These are phyloP conservation scores for Colletotrichum sp. DNA, from an alignment of 2,329 filamentous ascomycete genomes.

Conservation along the genomic window DNA sequence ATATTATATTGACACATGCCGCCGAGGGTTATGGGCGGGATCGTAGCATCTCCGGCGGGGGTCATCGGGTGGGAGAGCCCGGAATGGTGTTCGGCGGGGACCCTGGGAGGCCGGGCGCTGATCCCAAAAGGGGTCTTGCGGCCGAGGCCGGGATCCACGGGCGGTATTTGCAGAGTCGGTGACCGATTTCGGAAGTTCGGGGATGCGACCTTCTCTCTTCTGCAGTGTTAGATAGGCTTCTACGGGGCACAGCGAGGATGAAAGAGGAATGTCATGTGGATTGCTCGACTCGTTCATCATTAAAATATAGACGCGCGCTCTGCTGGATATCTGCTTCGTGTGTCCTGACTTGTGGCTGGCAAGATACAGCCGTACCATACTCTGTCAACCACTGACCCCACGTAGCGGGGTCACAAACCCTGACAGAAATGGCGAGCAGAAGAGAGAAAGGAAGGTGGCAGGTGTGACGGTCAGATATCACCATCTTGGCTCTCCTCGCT, in stretches of 20 bases:
- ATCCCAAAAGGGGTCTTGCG: slow-evolving; percentile 6
- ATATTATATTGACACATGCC: slow-evolving; percentile 5
- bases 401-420: not conserved
- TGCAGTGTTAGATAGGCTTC: not conserved
- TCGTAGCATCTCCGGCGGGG: slow-evolving; percentile 18
- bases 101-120: not conserved
- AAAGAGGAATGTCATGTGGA: not conserved
- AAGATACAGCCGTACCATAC: not conserved
- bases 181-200: slow-evolving; percentile 8
- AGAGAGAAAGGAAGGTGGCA: not conserved
- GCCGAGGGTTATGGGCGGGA: not conserved
- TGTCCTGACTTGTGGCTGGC: not conserved
- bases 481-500: slow-evolving; percentile 20
- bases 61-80: slow-evolving; percentile 1
- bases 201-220: not conserved
- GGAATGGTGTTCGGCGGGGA: slow-evolving; percentile 6
- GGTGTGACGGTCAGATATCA: slow-evolving; percentile 10
- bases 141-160: slow-evolving; percentile 1
- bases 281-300: slow-evolving; percentile 4
- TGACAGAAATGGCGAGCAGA: not conserved
- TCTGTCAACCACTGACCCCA: not conserved
- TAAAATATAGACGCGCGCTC: not conserved
- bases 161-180: not conserved
- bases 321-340: not conserved
- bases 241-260: not conserved